Evolutionary conservation across 352 stramenopile species (phyloP).

Genomic region (Phytopythium chamaehyphon): DNA sequence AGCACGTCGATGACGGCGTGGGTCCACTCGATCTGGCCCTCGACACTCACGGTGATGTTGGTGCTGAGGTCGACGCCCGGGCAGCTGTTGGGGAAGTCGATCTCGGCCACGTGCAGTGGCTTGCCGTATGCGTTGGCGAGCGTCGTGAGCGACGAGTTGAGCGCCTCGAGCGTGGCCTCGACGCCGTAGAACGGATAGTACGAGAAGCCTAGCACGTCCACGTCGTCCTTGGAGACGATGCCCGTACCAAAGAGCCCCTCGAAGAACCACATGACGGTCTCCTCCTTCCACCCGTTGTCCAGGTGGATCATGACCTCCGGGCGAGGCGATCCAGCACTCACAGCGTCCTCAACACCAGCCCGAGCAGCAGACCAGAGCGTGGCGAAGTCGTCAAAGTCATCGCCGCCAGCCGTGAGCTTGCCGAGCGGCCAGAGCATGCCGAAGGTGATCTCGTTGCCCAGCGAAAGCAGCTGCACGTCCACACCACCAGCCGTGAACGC

Average conservation of each 20-base stretch:
- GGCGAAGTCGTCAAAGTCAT: constrained; percentile 21
- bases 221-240: constrained; percentile 15
- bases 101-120: constrained; percentile 27
- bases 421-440: constrained; percentile 26
- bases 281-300: constrained; percentile 30
- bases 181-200: constrained; percentile 29
- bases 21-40: constrained; percentile 22
- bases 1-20: constrained; percentile 20
- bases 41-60: constrained; percentile 12
- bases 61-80: constrained; percentile 21
- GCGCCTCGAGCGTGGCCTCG: constrained; percentile 17
- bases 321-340: constrained; percentile 13
- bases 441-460: constrained; percentile 30
- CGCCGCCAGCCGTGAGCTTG: constrained; percentile 10
- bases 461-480: constrained; percentile 21
- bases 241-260: constrained; percentile 25
- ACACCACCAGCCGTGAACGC: constrained; percentile 26
- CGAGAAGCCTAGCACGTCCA: constrained; percentile 27
- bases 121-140: constrained; percentile 24
- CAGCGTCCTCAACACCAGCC: constrained; percentile 19
- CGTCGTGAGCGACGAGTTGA: constrained; percentile 19
- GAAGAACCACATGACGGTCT: constrained; percentile 28
- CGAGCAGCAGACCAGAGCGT: constrained; percentile 23
- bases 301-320: constrained; percentile 34
- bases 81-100: constrained; percentile 24